Evolutionary conservation across 106 monocot species (phyloP), one percentile per base, ranked within the genome.

Genomic region (Platanthera zijinensis): DNA sequence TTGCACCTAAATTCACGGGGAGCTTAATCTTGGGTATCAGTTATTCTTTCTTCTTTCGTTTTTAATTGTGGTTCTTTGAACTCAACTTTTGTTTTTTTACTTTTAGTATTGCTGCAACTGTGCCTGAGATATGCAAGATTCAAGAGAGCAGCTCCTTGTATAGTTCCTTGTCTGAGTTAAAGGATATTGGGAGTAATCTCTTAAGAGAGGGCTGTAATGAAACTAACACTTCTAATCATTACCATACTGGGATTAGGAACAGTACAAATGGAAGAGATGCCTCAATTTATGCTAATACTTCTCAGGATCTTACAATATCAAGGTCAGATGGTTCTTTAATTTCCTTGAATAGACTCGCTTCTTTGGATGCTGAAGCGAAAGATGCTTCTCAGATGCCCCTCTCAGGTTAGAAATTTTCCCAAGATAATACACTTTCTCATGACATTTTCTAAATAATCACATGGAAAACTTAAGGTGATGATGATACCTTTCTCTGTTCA

Each of bases 321-420:
- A 84, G 75, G 14, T 74, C 51, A 47, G 76, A 50, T 67, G 47
- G 15, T 66, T 18, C 57, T 74, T 80, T 76, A 78, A 80, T 67
- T 74, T 85, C 82, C 45, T 28, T 59, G 51, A 67, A 48, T 74
- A 51, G 76, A 77, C 68, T 72, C 74, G 30, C 76, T 59, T 51
- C 81, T 66, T 30, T 48, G 8, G 74, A 54, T 75, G 83, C 52
- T 74, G 56, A 66, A 56, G 53, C 50, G 11, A 63, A 57, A 13
- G 73, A 85, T 47, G 28, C 54, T 76, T 68, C 48, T 53, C 71
- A 78, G 48, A 66, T 72, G 49, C 71, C 69, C 9, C 73, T 80
- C 75, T 73, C 80, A 84, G 86, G 88, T 88, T 82, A 78, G 48
- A 66, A 32, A 12, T 66, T 66, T 70, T 48, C 12, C 48, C 70